These are phyloP conservation scores for Pseudogymnoascus sp. DNA, from an alignment of 2,329 filamentous ascomycete genomes.

Conservation along the genomic window DNA sequence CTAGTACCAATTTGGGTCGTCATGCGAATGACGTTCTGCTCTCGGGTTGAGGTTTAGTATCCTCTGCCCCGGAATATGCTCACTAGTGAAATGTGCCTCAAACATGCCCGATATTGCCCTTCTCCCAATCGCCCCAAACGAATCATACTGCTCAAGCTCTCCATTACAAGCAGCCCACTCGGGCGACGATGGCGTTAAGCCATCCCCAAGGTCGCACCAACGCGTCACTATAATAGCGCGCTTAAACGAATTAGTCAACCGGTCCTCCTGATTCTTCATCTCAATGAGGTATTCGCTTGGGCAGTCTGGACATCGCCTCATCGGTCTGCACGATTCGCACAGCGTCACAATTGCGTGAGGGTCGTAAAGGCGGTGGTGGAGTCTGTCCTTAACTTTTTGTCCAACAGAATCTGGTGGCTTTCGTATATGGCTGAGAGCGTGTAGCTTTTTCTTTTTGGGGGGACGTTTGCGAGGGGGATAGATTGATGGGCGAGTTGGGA, in stretches of 20 bases:
- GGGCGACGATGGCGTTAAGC: constrained; percentile 39
- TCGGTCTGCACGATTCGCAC: constrained; percentile 50
- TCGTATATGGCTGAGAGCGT: constrained; percentile 49
- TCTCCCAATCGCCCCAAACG: constrained; percentile 45
- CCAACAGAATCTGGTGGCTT: constrained; percentile 34
- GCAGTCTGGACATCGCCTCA: constrained; percentile 54
- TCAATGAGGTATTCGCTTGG: constrained; percentile 57
- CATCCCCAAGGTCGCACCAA: constrained; percentile 55
- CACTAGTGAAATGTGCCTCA: constrained; percentile 47
- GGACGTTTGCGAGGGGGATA: too few species aligned
- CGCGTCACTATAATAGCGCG: constrained; percentile 53
- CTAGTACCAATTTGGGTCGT: constrained; percentile 53
- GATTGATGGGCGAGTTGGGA: too few species aligned
- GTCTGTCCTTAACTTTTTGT: constrained; percentile 33
- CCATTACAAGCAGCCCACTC: constrained; percentile 53
- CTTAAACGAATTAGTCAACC: constrained; percentile 42
- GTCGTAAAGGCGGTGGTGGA: constrained; percentile 27
- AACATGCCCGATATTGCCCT: constrained; percentile 52
- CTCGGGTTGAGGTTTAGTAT: constrained; percentile 53
- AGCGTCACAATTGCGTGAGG: constrained; percentile 41
- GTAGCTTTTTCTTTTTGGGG: not conserved
- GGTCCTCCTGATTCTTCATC: constrained; percentile 51
- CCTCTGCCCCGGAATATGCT: constrained; percentile 48
- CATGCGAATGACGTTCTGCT: constrained; percentile 45
- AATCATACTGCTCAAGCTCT: constrained; percentile 38